Conservation (phyloP, 2,329 filamentous ascomycete genomes). For the Fusarium torreyae region DNA sequence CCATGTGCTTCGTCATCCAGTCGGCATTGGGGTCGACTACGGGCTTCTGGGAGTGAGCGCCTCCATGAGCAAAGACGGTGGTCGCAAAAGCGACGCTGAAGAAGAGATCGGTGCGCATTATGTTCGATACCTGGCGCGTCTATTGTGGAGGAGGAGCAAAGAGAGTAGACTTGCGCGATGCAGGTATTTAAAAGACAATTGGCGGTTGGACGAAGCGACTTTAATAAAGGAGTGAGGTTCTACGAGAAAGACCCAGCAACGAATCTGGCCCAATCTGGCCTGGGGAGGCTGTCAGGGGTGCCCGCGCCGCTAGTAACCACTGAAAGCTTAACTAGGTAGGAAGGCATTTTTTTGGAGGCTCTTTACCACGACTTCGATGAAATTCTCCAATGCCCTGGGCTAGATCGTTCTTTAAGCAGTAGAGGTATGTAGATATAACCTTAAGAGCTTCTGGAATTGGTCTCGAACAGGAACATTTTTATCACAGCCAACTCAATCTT, state of each 20-base stretch:
- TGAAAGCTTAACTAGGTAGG: conserved; percentile 36
- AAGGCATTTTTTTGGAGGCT: neutral
- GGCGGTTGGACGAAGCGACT: conserved; percentile 19
- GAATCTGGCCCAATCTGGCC: conserved; percentile 25
- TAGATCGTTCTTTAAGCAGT: neutral
- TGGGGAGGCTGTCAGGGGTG: conserved; percentile 34
- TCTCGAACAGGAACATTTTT: neutral
- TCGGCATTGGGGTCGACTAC: conserved; percentile 68
- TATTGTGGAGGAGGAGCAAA: conserved; percentile 3
- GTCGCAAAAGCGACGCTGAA: conserved; percentile 59
- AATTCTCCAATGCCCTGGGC: neutral
- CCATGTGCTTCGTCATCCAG: conserved; percentile 79
- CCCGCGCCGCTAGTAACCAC: conserved; percentile 26
- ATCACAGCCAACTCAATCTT: neutral
- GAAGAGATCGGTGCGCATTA: conserved; percentile 53
- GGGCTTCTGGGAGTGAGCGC: conserved; percentile 62
- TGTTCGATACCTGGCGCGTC: conserved; percentile 10
- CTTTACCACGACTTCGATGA: neutral
- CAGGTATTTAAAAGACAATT: conserved; percentile 27
- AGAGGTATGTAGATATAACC: conserved; percentile 18
- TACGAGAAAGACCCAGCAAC: conserved; percentile 17
- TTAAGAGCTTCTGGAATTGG: neutral
- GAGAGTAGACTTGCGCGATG: conserved; percentile 26
- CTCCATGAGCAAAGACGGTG: conserved; percentile 67
- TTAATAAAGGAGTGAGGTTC: conserved; percentile 40